Conservation (phyloP, 139 green algal species). For the Edaphochlamys debaryana region DNA sequence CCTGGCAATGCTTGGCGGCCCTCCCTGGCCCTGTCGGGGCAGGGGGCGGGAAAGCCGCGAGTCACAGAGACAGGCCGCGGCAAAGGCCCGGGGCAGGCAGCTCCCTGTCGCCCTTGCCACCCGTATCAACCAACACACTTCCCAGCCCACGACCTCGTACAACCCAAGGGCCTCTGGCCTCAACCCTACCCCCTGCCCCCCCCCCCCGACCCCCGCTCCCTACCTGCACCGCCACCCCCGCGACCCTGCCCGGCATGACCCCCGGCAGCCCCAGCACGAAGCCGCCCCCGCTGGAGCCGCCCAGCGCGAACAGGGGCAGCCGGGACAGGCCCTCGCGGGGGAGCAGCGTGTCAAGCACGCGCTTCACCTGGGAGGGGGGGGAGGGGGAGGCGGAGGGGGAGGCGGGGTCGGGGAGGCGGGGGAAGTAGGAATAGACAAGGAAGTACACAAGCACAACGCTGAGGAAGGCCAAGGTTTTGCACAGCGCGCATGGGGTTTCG, state of each 20-base stretch:
- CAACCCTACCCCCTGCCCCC: not conserved
- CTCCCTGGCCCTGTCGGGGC: constrained; percentile 2
- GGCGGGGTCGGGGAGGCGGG: not conserved
- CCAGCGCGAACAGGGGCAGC: constrained; percentile 69
- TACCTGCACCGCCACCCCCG: constrained; percentile 57
- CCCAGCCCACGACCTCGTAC: no score
- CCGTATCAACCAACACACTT: no score
- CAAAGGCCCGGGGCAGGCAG: no score
- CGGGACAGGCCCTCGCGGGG: constrained; percentile 47
- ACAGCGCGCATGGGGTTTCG: no score
- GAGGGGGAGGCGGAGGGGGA: not conserved
- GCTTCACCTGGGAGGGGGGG: constrained; percentile 35
- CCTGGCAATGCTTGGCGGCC: not conserved
- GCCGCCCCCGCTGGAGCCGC: constrained; percentile 66
- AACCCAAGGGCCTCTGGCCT: no score
- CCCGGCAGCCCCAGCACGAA: constrained; percentile 66
- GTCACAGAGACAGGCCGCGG: no score
- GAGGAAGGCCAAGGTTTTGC: no score
- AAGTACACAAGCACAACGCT: no score
- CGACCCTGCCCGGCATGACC: not conserved
- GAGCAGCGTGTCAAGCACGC: constrained; percentile 41
- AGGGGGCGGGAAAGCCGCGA: no score
- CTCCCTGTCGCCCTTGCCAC: no score
- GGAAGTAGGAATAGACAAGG: no score
- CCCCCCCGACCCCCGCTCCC: not conserved